Percentiles rank a stretch among this genome's conserved stretches.
phyloP scores from a whole-genome alignment of 257 asterid species.

The Penstemon barbatus region DNA sequence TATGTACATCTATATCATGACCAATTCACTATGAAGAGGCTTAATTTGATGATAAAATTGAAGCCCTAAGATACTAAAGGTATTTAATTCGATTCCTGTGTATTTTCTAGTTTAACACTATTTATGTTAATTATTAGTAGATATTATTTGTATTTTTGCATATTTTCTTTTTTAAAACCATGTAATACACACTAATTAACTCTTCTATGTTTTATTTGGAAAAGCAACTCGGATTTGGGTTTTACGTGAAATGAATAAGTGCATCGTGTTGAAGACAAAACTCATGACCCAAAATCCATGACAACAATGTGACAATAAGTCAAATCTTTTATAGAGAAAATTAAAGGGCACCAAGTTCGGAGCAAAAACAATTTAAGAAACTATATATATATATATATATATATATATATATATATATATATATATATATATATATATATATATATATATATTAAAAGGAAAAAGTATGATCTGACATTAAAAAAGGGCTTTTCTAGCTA shows the following conservation, averaged over 20 bases:
- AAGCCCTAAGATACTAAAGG: too few relatives aligned
- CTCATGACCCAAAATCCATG: not conserved
- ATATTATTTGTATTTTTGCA: too few relatives aligned
- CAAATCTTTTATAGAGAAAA: not conserved
- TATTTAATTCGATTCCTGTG: too few relatives aligned
- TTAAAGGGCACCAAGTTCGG: not conserved
- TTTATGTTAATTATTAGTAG: too few relatives aligned
- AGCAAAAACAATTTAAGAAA: not conserved
- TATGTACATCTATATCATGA: too few relatives aligned
- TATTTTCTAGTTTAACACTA: too few relatives aligned
- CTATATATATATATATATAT: not conserved
- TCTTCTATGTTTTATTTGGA: too few relatives aligned
- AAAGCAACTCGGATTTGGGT: slow-evolving; percentile 1
- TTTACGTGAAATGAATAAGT: not conserved
- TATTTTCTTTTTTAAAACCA: too few relatives aligned
- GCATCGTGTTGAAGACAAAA: not conserved
- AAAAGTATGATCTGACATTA: slow-evolving; percentile 1
- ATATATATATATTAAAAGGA: not conserved
- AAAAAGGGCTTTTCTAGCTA: not conserved
- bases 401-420: not conserved
- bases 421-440: not conserved
- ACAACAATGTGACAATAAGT: slow-evolving; percentile 1
- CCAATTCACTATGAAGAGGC: too few relatives aligned
- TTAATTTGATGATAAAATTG: too few relatives aligned
- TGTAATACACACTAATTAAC: too few relatives aligned